Evolutionary conservation across 768 basidiomycete genomes (phyloP).

Genomic region (Daedaleopsis sinensis): DNA sequence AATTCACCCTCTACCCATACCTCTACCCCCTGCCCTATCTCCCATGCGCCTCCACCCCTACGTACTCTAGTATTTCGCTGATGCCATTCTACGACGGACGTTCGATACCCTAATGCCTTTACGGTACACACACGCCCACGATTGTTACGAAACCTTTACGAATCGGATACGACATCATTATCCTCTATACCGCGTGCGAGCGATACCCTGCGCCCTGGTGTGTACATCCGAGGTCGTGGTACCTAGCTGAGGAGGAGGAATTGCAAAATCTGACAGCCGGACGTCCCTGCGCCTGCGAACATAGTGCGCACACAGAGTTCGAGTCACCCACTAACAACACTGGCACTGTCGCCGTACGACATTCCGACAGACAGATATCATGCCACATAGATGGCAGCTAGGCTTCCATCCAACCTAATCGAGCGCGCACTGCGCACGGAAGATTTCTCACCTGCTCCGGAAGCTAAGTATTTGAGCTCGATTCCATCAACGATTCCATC

Average conservation of each 20-base stretch:
- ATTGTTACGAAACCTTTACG: slow-evolving; percentile 1
- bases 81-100: slow-evolving; percentile 9
- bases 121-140: slow-evolving; percentile 1
- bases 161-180: background rate
- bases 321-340: too few species aligned
- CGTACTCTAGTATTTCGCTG: slow-evolving; percentile 20
- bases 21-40: slow-evolving; percentile 4
- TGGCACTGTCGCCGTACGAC: too few species aligned
- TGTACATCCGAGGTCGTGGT: background rate
- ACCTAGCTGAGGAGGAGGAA: too few species aligned
- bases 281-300: background rate
- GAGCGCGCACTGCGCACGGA: too few species aligned
- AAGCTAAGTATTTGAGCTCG: too few species aligned
- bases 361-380: too few species aligned
- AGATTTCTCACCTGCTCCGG: too few species aligned
- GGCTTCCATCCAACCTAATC: too few species aligned
- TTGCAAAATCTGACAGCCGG: background rate
- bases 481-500: too few species aligned
- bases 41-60: background rate
- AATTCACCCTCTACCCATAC: background rate
- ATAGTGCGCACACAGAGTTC: too few species aligned
- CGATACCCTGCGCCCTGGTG: background rate
- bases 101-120: slow-evolving; percentile 8
- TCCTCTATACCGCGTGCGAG: background rate
- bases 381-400: too few species aligned